Conservation (phyloP, 441 rosid species). For the Adansonia madagascariensis region DNA sequence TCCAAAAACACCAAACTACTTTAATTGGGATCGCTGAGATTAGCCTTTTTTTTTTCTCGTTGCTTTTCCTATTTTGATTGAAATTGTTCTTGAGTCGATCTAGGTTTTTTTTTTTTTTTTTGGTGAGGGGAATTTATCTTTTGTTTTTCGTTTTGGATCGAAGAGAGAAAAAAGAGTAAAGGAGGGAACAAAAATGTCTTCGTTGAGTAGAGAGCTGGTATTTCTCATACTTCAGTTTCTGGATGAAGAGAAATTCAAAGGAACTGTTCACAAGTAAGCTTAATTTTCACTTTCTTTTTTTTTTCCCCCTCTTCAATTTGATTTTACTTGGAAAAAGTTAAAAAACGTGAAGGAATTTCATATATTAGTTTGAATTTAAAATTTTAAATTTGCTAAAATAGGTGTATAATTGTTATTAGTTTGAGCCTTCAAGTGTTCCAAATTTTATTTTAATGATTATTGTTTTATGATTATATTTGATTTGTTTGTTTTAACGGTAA, state of each 20-base stretch:
- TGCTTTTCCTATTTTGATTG: neutral
- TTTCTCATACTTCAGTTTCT: slow-evolving; percentile 92
- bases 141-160: neutral
- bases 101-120: neutral
- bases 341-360: too few relatives aligned
- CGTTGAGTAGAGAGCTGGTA: slow-evolving; percentile 86
- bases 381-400: neutral
- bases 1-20: neutral
- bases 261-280: slow-evolving; percentile 76
- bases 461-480: slow-evolving; percentile 12
- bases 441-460: neutral
- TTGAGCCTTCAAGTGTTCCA: neutral
- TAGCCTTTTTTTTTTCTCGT: neutral
- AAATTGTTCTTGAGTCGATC: slow-evolving; percentile 27
- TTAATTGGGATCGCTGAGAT: neutral
- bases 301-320: neutral
- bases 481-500: slow-evolving; percentile 16
- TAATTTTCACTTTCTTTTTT: slow-evolving; percentile 6
- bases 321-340: neutral
- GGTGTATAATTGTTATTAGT: neutral
- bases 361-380: too few relatives aligned
- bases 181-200: slow-evolving; percentile 47
- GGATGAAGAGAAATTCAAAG: slow-evolving; percentile 89
- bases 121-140: neutral
- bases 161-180: neutral